Conservation (phyloP, 2,329 filamentous ascomycete species). For the Epichloe uncinata region DNA sequence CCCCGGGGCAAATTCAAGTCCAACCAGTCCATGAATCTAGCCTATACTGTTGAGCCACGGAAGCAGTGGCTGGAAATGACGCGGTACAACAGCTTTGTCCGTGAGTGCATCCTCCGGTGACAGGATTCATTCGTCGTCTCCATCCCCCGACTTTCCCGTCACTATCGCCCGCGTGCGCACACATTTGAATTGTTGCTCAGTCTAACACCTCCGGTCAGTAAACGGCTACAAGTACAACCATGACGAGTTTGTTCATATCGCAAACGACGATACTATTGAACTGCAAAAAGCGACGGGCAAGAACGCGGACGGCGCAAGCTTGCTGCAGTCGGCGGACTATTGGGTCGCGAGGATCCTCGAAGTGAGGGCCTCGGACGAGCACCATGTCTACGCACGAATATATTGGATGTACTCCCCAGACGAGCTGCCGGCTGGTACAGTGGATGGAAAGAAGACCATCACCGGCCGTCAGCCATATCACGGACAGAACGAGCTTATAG, state of each 20-base stretch:
- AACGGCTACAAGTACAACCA: slow-evolving; percentile 45
- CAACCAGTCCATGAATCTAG: slow-evolving; percentile 39
- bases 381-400: slow-evolving; percentile 64
- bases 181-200: background rate
- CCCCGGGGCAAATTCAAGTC: slow-evolving; percentile 42
- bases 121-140: background rate
- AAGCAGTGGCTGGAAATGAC: slow-evolving; percentile 46
- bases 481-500: slow-evolving; percentile 53
- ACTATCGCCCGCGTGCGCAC: background rate
- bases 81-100: slow-evolving; percentile 46
- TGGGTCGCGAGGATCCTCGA: slow-evolving; percentile 72
- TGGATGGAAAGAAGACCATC: slow-evolving; percentile 35
- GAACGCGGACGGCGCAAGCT: slow-evolving; percentile 6
- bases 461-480: slow-evolving; percentile 53
- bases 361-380: slow-evolving; percentile 55
- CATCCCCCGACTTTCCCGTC: background rate
- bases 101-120: slow-evolving; percentile 26
- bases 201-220: slow-evolving; percentile 23
- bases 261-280: slow-evolving; percentile 43
- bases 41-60: slow-evolving; percentile 39
- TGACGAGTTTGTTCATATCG: slow-evolving; percentile 45
- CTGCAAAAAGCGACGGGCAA: slow-evolving; percentile 25
- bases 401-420: slow-evolving; percentile 69
- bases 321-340: slow-evolving; percentile 31
- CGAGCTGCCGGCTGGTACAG: slow-evolving; percentile 46